Percentiles rank a stretch among this genome's conserved stretches.
Conservation (phyloP, 2,329 filamentous ascomycete genomes). For the Diaporthe vexans region DNA sequence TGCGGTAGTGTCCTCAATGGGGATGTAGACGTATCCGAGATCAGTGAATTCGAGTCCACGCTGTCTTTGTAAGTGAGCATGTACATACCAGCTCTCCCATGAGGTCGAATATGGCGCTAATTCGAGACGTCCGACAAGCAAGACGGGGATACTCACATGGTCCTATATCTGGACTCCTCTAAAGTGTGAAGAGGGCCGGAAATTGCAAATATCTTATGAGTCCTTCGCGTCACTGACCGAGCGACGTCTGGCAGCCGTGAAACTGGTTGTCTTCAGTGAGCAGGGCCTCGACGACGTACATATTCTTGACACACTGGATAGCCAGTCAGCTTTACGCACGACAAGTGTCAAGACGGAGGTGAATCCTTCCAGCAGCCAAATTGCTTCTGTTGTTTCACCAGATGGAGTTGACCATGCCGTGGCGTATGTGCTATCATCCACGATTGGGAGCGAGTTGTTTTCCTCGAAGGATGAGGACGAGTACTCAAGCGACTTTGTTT, state of each 20-base stretch:
- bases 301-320: conserved; percentile 35
- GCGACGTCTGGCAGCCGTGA: conserved; percentile 35
- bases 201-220: conserved; percentile 31
- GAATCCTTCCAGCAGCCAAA: background rate
- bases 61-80: conserved; percentile 37
- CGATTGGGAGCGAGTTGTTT: conserved; percentile 17
- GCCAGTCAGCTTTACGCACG: conserved; percentile 37
- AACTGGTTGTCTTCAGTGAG: conserved; percentile 37
- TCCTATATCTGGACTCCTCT: conserved; percentile 39
- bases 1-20: conserved; percentile 37
- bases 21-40: conserved; percentile 20
- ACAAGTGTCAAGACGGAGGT: conserved; percentile 12
- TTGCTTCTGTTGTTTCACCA: conserved; percentile 30
- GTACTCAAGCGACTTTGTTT: conserved; percentile 31
- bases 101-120: conserved; percentile 19
- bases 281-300: conserved; percentile 36
- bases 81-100: background rate
- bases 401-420: conserved; percentile 27
- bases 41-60: conserved; percentile 38
- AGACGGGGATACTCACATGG: conserved; percentile 40
- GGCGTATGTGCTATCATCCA: conserved; percentile 33
- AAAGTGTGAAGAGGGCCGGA: conserved; percentile 16
- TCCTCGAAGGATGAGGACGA: conserved; percentile 2
- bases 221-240: conserved; percentile 35
- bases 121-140: conserved; percentile 12